Conservation (phyloP, 2,329 filamentous ascomycete genomes). For the Plectosphaerella sp. region DNA sequence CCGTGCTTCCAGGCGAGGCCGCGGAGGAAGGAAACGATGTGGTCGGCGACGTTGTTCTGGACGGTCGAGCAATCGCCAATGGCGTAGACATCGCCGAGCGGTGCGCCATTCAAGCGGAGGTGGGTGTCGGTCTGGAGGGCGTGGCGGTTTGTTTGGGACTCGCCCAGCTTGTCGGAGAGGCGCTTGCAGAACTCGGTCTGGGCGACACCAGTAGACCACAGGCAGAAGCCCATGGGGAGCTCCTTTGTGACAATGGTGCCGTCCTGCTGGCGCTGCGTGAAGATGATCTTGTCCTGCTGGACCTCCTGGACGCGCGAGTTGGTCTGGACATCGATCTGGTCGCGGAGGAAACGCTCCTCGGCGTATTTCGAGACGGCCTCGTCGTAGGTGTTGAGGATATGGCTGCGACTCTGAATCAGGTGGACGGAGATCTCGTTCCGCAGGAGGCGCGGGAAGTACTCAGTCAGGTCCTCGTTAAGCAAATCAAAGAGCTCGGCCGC, state of each 20-base stretch:
- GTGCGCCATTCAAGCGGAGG: conserved; percentile 81
- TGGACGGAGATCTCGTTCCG: conserved; percentile 98
- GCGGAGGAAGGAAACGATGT: conserved; percentile 85
- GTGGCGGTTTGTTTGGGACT: conserved; percentile 78
- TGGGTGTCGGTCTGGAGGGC: conserved; percentile 94
- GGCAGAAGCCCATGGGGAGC: conserved; percentile 89
- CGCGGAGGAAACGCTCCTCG: conserved; percentile 84
- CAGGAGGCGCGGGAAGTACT: conserved; percentile 81
- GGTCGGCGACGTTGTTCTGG: conserved; percentile 92
- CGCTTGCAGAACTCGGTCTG: conserved; percentile 77
- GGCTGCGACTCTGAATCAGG: conserved; percentile 87
- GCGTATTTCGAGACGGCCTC: conserved; percentile 90
- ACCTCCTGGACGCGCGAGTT: conserved; percentile 94
- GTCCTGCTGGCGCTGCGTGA: conserved; percentile 73
- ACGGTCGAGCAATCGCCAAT: conserved; percentile 96
- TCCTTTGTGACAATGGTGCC: conserved; percentile 82
- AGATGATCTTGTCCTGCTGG: conserved; percentile 75
- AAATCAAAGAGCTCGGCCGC: conserved; percentile 95
- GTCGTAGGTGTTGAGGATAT: conserved; percentile 98
- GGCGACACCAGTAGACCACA: conserved; percentile 95
- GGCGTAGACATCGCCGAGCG: conserved; percentile 90
- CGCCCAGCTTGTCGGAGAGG: conserved; percentile 70
- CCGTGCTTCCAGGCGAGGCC: conserved; percentile 88
- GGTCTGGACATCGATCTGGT: conserved; percentile 86
- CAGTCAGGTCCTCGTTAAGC: conserved; percentile 86